phyloP scores from a whole-genome alignment of 225 moss, liverwort and hornwort species.

The Straminergon stramineum region DNA sequence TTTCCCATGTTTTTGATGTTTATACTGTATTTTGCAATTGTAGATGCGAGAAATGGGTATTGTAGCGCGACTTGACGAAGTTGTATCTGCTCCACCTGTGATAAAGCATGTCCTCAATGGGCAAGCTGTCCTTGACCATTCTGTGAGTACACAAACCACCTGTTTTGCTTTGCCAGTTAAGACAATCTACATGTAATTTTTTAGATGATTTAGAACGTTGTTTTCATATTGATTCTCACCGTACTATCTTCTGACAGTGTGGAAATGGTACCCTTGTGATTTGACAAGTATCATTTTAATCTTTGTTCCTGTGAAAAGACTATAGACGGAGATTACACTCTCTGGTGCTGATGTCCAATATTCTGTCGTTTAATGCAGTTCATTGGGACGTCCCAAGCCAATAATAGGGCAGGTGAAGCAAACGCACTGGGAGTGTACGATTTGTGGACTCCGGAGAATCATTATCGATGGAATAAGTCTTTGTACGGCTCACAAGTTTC shows the following conservation, averaged over 20 bases:
- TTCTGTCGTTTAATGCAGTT: conserved; percentile 43
- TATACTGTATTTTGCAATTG: background rate
- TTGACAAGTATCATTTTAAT: background rate
- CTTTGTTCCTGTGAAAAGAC: background rate
- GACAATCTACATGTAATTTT: background rate
- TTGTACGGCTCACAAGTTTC: conserved; percentile 76
- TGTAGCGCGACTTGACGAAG: conserved; percentile 67
- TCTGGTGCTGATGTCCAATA: background rate
- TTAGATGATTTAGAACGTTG: background rate
- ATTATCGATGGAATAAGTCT: conserved; percentile 84
- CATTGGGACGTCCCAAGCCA: conserved; percentile 68
- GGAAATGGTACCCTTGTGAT: background rate
- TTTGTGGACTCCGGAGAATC: conserved; percentile 97
- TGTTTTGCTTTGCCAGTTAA: background rate
- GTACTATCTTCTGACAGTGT: background rate
- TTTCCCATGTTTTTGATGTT: background rate
- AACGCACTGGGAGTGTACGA: conserved; percentile 49
- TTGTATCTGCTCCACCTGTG: conserved; percentile 55
- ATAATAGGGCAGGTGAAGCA: conserved; percentile 72
- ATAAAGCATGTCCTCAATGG: conserved; percentile 82
- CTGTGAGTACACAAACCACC: conserved; percentile 43
- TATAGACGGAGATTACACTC: background rate
- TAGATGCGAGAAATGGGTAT: conserved; percentile 83
- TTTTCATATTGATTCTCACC: background rate
- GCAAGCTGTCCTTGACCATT: conserved; percentile 66